Evolutionary conservation across 1,284 basidiomycete species (phyloP), one percentile per base, ranked within the genome.

Genomic region (Cryptococcus jaspeensis): DNA sequence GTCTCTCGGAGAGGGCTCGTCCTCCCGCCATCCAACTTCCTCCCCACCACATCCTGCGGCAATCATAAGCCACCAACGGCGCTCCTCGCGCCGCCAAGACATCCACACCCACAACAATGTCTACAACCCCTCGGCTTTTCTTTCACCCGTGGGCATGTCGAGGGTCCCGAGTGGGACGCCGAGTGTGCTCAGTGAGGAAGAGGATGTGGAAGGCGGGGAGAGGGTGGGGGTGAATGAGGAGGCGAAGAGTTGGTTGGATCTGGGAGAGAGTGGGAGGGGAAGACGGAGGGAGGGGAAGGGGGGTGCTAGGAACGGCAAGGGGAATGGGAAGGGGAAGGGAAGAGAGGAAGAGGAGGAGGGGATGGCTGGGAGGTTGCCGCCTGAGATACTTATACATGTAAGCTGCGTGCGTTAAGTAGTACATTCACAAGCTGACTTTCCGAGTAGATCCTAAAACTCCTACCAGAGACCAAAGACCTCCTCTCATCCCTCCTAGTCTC

Each of bases 401-500:
- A 53, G 70, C 58, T n/a, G n/a, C n/a, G n/a, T n/a, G n/a, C n/a
- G n/a, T 12, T 2, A 25, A 15, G 25, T 22, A 25, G 7, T 25
- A 4, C 9, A 6, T 9, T 15, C 22, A 23, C 22, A 44, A 4
- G 36, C 22, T 37, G n/a, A 2, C 1, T 22, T 18, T 5, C 5
- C 18, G 8, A 20, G 28, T 87, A 97, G 79, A 89, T 98, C 67
- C 84, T 99, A 65, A 89, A 88, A 59, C 86, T 92, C 64, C 81
- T 99, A 12, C 84, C 89, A 58, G 82, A 84, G 0, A 80, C 86
- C 22, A 81, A 83, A 53, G 90, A 95, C 77, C 82, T 96, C 41
- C 85, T 88, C 63, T 81, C 83, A 60, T 83, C 85, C 48, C 82
- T 96, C 56, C 84, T 89, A 54, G 94, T 98, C 36, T 93, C 88